Evolutionary conservation across 345 rosid genomes (phyloP), one percentile per base, ranked within the genome.

Genomic region (Gossypium mustelinum): DNA sequence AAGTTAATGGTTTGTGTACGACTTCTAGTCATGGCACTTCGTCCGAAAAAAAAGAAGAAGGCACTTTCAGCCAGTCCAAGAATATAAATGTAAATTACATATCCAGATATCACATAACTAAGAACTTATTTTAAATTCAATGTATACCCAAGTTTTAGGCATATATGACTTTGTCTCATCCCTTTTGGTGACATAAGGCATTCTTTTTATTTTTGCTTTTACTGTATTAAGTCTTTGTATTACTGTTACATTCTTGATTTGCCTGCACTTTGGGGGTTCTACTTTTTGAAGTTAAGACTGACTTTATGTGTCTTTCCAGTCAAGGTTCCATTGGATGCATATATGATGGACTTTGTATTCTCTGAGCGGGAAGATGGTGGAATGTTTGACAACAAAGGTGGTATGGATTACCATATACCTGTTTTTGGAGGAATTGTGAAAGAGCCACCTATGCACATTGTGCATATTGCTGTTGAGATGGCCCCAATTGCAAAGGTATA

Each of bases 281-380:
- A 7, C n/a, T 22, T 56, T 14, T 57, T 29, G 45, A 74, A 27
- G 59, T n/a, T 12, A 10, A 65, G 45, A 34, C 43, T 12, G 51
- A 54, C 41, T 75, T 74, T 76, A 34, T 75, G 75, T 73, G 69
- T 75, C 70, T 82, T 76, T 82, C 78, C 92, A 92, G 98, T 94
- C 72, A 85, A 86, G 81, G 92, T 94, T 39, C 97, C 98, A 11
- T 75, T 94, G 77, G 97, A 94, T 89, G 97, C 94, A 68, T 89
- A 92, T 81, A 73, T 85, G 97, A 89, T 94, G 90, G 98, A 94
- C 80, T 94, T 94, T 84, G 98, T 94, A 75, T 94, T 94, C 81
- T 92, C 97, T 41, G 97, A 94, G 87, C 78, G 54, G 83, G 93
- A 92, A 75, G 90, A 89, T 76, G 98, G 95, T 39, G 98, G 97